Conservation (phyloP, 352 stramenopile species). For the Peronospora belbahrii region DNA sequence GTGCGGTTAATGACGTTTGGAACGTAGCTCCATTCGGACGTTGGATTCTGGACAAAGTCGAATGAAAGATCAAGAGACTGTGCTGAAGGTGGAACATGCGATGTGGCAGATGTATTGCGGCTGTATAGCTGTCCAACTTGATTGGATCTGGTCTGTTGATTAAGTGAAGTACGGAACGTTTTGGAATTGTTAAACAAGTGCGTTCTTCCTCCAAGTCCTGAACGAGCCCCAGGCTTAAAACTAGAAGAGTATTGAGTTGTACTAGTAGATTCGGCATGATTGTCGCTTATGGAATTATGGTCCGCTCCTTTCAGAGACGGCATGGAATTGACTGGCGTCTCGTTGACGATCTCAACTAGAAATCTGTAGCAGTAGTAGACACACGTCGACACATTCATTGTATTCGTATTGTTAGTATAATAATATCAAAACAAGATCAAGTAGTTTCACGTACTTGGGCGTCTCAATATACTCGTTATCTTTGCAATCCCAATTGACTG, state of each 20-base stretch:
- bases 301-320: neutral
- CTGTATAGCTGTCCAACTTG: constrained; percentile 12
- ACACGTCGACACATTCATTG: neutral
- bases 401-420: no score
- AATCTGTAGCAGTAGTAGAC: constrained; percentile 32
- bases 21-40: constrained; percentile 56
- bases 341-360: constrained; percentile 63
- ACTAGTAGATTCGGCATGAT: constrained; percentile 3
- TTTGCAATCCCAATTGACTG: constrained; percentile 47
- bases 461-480: constrained; percentile 53
- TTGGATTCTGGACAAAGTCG: constrained; percentile 50
- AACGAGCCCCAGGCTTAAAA: neutral
- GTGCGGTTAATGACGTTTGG: constrained; percentile 34
- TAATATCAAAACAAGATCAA: no score
- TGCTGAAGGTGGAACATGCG: neutral
- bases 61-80: constrained; percentile 15
- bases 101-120: neutral
- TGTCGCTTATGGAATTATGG: neutral
- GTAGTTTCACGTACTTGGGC: constrained; percentile 44
- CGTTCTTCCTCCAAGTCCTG: constrained; percentile 6
- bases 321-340: constrained; percentile 31
- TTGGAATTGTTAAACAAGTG: constrained; percentile 11
- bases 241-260: neutral
- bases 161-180: constrained; percentile 32
- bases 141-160: constrained; percentile 7